Conservation (phyloP, 495 filamentous ascomycete species). For the Collariella sp. region DNA sequence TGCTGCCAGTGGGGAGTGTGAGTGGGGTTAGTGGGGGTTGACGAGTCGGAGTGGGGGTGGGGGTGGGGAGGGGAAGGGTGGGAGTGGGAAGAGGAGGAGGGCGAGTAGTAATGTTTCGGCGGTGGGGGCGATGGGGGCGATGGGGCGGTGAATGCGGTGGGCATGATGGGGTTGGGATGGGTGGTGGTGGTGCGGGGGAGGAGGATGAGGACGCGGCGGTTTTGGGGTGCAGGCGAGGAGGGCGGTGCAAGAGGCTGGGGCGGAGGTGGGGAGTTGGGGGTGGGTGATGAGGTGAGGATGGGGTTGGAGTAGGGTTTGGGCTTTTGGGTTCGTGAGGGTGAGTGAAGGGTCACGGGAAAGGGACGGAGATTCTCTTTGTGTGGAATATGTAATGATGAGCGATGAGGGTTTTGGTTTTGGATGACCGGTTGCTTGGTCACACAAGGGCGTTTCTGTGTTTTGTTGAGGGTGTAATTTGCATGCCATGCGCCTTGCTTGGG, state of each 20-base stretch:
- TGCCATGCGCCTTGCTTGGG: too few species aligned
- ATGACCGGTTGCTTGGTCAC: too few species aligned
- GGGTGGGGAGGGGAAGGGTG: slow-evolving; percentile 2
- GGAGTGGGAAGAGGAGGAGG: slow-evolving; percentile 11
- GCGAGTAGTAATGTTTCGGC: slow-evolving; percentile 13
- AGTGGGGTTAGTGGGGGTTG: not conserved
- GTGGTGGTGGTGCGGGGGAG: not conserved
- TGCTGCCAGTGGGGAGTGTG: too few species aligned
- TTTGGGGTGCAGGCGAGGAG: slow-evolving; percentile 21
- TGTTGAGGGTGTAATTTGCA: too few species aligned
- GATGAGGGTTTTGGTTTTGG: too few species aligned
- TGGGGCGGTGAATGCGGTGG: too few species aligned
- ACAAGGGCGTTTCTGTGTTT: too few species aligned
- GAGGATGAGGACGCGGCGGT: slow-evolving; percentile 25
- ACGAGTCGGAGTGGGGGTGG: slow-evolving; percentile 3
- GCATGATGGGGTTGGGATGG: not conserved
- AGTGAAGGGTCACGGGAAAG: too few species aligned
- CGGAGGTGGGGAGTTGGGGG: slow-evolving; percentile 24
- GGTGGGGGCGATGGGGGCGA: too few species aligned
- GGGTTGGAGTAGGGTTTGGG: slow-evolving; percentile 23
- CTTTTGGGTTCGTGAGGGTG: not conserved
- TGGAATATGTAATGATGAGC: not conserved
- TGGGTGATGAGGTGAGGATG: slow-evolving; percentile 35
- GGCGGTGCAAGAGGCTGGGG: slow-evolving; percentile 26
- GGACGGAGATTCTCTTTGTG: not conserved